Evolutionary conservation across 306 rosid species (phyloP).

Genomic region (Sophora flavescens): DNA sequence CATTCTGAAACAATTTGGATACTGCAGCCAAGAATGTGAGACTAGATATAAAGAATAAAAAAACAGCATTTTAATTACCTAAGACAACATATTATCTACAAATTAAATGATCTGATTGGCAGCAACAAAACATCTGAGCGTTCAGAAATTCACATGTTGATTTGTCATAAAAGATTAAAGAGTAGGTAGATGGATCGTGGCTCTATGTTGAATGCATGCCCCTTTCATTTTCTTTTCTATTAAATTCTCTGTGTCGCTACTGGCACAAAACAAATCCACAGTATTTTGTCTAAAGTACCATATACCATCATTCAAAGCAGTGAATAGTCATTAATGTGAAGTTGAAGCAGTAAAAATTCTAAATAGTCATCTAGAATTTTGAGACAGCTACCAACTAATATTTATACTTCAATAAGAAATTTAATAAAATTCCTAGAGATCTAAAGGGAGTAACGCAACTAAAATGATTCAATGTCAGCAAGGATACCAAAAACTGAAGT

Average conservation of each 20-base stretch:
- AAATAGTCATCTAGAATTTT: not conserved
- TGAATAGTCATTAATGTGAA: slow-evolving; percentile 26
- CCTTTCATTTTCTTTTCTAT: not conserved
- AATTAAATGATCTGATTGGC: slow-evolving; percentile 1
- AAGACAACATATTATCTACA: not conserved
- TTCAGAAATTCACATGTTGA: slow-evolving; percentile 20
- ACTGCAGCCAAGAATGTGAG: not conserved
- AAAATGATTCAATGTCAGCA: slow-evolving; percentile 35
- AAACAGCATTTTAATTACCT: not conserved
- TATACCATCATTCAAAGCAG: slow-evolving; percentile 18
- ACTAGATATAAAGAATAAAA: not conserved
- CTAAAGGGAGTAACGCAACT: not conserved
- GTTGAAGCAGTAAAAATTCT: slow-evolving; percentile 10
- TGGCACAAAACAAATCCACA: not conserved
- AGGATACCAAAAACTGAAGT: slow-evolving; percentile 24
- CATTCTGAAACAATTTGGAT: not conserved
- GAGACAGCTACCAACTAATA: slow-evolving; percentile 12
- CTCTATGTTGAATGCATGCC: not conserved
- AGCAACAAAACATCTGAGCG: not conserved
- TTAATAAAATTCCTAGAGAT: slow-evolving; percentile 30
- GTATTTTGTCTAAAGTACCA: not conserved
- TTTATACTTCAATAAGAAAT: slow-evolving; percentile 6
- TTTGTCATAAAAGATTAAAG: not conserved
- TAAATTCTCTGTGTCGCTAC: not conserved
- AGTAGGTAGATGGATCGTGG: not conserved